These are phyloP conservation scores for Beta corolliflora DNA, from an alignment of 179 eudicot genomes.

Conservation along the genomic window DNA sequence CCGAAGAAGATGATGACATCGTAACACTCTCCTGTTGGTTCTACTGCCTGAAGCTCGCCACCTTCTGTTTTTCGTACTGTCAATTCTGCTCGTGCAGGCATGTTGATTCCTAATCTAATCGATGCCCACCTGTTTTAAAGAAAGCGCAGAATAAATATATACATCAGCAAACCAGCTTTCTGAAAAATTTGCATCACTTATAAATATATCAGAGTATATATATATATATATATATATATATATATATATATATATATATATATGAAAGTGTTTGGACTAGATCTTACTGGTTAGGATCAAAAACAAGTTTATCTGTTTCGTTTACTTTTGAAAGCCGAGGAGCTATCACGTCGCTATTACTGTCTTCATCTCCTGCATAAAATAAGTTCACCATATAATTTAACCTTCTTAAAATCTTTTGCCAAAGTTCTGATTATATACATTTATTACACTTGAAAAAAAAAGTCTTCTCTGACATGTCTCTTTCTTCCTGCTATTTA, in stretches of 20 bases:
- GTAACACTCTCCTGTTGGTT: slow-evolving; percentile 72
- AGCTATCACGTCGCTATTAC: slow-evolving; percentile 34
- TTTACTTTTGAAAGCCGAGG: slow-evolving; percentile 50
- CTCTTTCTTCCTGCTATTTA: no score
- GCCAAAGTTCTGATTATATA: background rate
- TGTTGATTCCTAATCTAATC: slow-evolving; percentile 62
- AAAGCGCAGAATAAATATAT: no score
- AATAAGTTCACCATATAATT: slow-evolving; percentile 1
- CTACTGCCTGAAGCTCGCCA: slow-evolving; percentile 62
- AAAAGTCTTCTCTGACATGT: no score
- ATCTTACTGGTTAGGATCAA: slow-evolving; percentile 56
- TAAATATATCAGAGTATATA: no score
- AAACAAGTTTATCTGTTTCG: slow-evolving; percentile 45
- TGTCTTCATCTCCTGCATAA: slow-evolving; percentile 37
- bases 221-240: no score
- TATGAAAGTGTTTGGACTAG: background rate
- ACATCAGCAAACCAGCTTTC: background rate
- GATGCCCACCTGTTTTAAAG: slow-evolving; percentile 52
- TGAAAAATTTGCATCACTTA: no score
- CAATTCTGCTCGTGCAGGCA: slow-evolving; percentile 74
- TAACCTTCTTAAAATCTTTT: background rate
- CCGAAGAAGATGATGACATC: slow-evolving; percentile 74
- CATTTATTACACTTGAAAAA: background rate
- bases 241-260: background rate
- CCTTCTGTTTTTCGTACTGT: slow-evolving; percentile 56